Evolutionary conservation across 2,329 filamentous ascomycete genomes (phyloP).

Genomic region (Trichoderma breve): DNA sequence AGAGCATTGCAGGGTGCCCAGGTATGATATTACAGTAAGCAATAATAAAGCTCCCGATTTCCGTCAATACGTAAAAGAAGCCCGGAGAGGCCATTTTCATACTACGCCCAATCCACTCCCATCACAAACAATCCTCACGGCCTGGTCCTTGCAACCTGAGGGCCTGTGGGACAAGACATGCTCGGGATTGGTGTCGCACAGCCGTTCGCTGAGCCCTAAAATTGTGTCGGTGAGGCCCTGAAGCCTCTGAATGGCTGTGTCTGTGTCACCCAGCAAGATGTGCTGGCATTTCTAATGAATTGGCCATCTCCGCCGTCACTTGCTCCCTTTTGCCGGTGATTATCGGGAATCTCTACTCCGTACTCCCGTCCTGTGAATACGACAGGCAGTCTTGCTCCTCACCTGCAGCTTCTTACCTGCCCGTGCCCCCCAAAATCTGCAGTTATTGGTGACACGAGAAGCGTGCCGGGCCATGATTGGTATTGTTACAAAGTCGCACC

Average conservation of each 20-base stretch:
- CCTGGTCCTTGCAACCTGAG: background rate
- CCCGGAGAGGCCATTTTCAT: background rate
- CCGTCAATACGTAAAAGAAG: background rate
- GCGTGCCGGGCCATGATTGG: background rate
- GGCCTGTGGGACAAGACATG: background rate
- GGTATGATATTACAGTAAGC: background rate
- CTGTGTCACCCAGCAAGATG: constrained; percentile 4
- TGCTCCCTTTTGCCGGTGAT: background rate
- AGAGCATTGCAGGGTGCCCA: background rate
- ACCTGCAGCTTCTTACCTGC: background rate
- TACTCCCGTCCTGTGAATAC: background rate
- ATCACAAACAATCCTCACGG: background rate
- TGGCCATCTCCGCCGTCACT: background rate
- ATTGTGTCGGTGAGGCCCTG: constrained; percentile 12
- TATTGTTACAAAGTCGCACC: background rate
- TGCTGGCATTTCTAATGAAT: constrained; percentile 6
- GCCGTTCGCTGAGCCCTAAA: constrained; percentile 5
- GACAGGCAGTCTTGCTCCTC: background rate
- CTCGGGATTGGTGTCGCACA: constrained; percentile 2
- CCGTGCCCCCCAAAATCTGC: background rate
- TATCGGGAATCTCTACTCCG: background rate
- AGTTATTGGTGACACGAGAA: background rate
- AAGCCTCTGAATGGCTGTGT: constrained; percentile 8
- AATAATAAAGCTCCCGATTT: background rate
- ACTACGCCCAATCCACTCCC: background rate